Percentiles rank a stretch among this genome's conserved stretches.
Evolutionary conservation across 257 asterid genomes (phyloP).

Genomic region (Nicotiana noctiflora): DNA sequence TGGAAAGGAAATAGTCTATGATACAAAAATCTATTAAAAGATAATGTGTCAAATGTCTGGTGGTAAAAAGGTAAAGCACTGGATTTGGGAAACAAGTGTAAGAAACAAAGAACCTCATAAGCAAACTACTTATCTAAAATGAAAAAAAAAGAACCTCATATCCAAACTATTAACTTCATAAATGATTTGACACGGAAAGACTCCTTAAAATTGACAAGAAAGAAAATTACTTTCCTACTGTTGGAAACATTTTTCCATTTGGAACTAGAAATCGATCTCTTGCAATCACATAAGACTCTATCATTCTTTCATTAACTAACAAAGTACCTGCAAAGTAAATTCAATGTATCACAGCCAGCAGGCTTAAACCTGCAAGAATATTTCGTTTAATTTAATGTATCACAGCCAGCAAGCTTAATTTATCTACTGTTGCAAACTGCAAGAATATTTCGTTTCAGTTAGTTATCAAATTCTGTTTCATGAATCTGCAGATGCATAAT

Average conservation of each 20-base stretch:
- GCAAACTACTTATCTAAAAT: neutral
- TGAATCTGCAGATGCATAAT: too few species aligned
- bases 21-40: neutral
- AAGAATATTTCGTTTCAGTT: neutral
- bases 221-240: conserved; percentile 64
- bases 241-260: conserved; percentile 93
- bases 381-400: too few species aligned
- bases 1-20: neutral
- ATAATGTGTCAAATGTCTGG: neutral
- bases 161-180: neutral
- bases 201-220: neutral
- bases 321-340: conserved; percentile 64
- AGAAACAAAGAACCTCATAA: neutral
- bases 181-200: neutral
- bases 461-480: neutral
- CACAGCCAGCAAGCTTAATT: too few species aligned
- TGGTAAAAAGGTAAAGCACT: neutral
- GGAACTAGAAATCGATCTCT: conserved; percentile 94
- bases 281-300: conserved; percentile 93
- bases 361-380: neutral
- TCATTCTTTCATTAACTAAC: conserved; percentile 96
- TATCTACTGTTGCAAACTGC: too few species aligned
- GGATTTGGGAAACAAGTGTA: neutral
- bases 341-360: neutral
- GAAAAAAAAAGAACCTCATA: neutral